These are phyloP conservation scores for Akebia trifoliata DNA, from an alignment of 164 flowering plant species.

Conservation along the genomic window DNA sequence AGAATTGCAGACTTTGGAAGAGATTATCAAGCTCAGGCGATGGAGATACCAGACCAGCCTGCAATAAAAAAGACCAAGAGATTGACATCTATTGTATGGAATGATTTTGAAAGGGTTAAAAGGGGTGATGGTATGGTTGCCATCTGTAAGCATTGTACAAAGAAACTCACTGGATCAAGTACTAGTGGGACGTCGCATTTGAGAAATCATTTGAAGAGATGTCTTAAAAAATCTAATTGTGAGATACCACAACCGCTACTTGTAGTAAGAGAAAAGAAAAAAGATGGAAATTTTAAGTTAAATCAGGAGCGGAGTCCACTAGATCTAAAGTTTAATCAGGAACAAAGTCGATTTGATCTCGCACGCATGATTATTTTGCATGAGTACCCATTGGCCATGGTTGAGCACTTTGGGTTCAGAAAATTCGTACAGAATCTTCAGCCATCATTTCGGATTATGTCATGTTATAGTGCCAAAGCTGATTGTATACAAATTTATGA, in stretches of 20 bases:
- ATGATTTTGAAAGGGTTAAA: constrained; percentile 74
- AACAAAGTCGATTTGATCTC: constrained; percentile 55
- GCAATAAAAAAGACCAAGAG: constrained; percentile 54
- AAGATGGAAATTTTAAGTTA: constrained; percentile 41
- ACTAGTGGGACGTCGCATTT: constrained; percentile 86
- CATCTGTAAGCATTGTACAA: constrained; percentile 71
- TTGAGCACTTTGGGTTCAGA: constrained; percentile 71
- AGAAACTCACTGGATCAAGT: constrained; percentile 73
- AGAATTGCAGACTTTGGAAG: constrained; percentile 20
- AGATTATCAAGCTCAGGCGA: constrained; percentile 22
- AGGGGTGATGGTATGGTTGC: constrained; percentile 63
- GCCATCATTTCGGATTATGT: constrained; percentile 58
- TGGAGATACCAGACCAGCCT: constrained; percentile 46
- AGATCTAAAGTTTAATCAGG: constrained; percentile 4
- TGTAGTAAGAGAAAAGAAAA: constrained; percentile 44
- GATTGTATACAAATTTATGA: constrained; percentile 54
- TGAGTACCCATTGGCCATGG: constrained; percentile 77
- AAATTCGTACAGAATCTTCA: constrained; percentile 72
- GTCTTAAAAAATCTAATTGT: constrained; percentile 48
- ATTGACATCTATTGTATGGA: constrained; percentile 83
- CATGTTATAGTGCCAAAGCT: constrained; percentile 34
- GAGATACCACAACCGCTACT: constrained; percentile 53
- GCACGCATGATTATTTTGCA: constrained; percentile 86
- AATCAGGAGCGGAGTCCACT: background rate
- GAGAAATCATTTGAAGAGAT: constrained; percentile 73